Percentiles rank a stretch among this genome's conserved stretches.
These are phyloP conservation scores for Nicotiana benthamiana DNA, from an alignment of 257 asterid species.

Conservation along the genomic window DNA sequence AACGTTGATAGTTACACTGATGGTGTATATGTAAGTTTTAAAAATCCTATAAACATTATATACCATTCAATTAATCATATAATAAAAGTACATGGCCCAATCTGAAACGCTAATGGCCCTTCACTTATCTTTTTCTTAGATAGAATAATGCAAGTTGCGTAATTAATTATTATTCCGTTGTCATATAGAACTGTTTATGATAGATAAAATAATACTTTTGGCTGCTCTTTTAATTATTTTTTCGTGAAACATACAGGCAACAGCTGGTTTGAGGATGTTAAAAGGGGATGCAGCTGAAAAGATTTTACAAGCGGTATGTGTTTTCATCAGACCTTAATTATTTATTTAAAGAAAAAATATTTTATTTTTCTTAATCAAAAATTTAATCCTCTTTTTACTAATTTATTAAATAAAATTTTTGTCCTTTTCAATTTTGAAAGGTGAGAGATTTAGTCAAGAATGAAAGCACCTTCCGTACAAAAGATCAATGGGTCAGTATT, in stretches of 20 bases:
- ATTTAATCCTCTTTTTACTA: neutral
- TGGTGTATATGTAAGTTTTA: too few species aligned
- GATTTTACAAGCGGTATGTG: constrained; percentile 65
- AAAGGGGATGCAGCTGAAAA: constrained; percentile 70
- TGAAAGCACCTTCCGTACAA: constrained; percentile 50
- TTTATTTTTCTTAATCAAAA: neutral
- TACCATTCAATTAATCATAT: neutral
- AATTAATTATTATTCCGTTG: neutral
- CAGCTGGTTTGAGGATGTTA: constrained; percentile 81
- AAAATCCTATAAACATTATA: too few species aligned
- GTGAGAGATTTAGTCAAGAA: constrained; percentile 65
- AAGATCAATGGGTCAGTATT: constrained; percentile 59
- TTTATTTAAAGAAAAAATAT: neutral
- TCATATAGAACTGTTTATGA: neutral
- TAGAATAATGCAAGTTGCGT: neutral
- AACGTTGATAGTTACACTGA: too few species aligned
- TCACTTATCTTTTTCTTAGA: neutral
- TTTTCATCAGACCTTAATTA: neutral
- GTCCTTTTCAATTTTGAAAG: constrained; percentile 19
- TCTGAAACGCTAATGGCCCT: neutral
- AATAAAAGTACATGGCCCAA: neutral
- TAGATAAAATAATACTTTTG: too few species aligned
- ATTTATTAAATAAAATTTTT: neutral
- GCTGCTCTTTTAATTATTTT: neutral
- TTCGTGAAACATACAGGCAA: constrained; percentile 45